Conservation (phyloP, 176 grass and related monocot species). For the Oryza punctata region DNA sequence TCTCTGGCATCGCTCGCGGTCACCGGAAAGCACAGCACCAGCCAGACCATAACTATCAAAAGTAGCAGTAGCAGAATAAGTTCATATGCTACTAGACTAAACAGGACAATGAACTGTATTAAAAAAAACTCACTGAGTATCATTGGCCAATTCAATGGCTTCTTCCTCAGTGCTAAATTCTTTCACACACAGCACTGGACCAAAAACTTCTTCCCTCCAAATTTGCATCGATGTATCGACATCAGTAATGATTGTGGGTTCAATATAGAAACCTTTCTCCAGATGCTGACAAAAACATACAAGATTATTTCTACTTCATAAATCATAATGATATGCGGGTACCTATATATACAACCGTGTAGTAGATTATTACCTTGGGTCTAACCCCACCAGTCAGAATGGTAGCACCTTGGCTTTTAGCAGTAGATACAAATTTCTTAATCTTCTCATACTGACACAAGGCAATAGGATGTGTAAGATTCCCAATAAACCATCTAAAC, state of each 20-base stretch:
- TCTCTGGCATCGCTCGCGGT: conserved; percentile 75
- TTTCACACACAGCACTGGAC: conserved; percentile 88
- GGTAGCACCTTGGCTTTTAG: conserved; percentile 84
- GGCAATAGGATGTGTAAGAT: conserved; percentile 30
- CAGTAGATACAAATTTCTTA: conserved; percentile 73
- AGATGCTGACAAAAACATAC: conserved; percentile 65
- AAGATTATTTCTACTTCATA: conserved; percentile 19
- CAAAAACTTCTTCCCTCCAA: conserved; percentile 97
- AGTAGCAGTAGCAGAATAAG: background rate
- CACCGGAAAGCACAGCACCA: conserved; percentile 81
- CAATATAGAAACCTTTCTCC: conserved; percentile 88
- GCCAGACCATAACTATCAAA: conserved; percentile 76
- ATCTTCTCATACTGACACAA: conserved; percentile 88
- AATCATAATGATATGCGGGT: background rate
- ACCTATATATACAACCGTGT: background rate
- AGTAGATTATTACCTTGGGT: conserved; percentile 55
- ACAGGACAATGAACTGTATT: background rate
- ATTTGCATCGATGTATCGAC: conserved; percentile 96
- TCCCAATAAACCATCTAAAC: conserved; percentile 1
- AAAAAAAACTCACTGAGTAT: conserved; percentile 72
- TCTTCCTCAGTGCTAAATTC: conserved; percentile 88
- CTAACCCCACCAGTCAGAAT: conserved; percentile 81
- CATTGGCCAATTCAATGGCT: conserved; percentile 92
- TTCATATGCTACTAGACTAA: background rate
- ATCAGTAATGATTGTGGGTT: conserved; percentile 86